Base-by-base conservation (phyloP, 2,329 filamentous ascomycete genomes). In the Colletotrichum sp. region DNA sequence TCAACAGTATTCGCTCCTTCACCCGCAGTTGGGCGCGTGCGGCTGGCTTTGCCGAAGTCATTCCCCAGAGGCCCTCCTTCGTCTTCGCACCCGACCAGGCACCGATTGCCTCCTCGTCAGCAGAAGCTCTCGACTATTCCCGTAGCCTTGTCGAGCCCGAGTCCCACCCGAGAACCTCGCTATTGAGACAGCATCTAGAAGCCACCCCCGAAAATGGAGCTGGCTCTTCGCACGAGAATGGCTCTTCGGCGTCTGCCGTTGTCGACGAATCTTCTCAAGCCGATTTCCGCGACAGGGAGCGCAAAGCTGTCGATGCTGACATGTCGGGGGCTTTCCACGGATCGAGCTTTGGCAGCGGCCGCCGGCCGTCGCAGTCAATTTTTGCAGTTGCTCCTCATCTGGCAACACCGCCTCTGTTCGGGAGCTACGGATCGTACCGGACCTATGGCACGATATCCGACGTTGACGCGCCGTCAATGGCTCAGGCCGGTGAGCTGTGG, bases 1-100 rank as follows among this genome's bases (percentile, higher is more conserved):
- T 96, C 77, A 99, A 99, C 87, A 98, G 95, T 84, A 94, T 99
- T 80, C 94, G 97, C 81, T 98, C 96, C 81, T 99, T 99, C 83
- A 95, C 96, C 60, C 92, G 94, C 76, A 98, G 95, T 80, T 98
- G 96, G 94, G 95, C 96, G 85, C 93, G 96, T 83, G 96, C 96
- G 48, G 95, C 96, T 30, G 93, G 91, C 73, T 99, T 99, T 84
- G 91, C 92, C 78, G 96, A 98, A 83, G 95, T 98, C 79, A 93
- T 97, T 38, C 95, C 95, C 7, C 93, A 94, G 71, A 92, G 93
- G 18, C 92, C 93, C 16, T 93, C 94, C 38, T 95, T 98, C 82
- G 88, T 95, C 69, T 90, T 92, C 77, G 89, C 90, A 3, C 88
- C 91, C 57, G 91, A 92, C 58, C 89, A 91, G 75, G 85, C 86